Base-by-base conservation (phyloP, 176 grass and related monocot species). In the Echinochloa phyllopogon region DNA sequence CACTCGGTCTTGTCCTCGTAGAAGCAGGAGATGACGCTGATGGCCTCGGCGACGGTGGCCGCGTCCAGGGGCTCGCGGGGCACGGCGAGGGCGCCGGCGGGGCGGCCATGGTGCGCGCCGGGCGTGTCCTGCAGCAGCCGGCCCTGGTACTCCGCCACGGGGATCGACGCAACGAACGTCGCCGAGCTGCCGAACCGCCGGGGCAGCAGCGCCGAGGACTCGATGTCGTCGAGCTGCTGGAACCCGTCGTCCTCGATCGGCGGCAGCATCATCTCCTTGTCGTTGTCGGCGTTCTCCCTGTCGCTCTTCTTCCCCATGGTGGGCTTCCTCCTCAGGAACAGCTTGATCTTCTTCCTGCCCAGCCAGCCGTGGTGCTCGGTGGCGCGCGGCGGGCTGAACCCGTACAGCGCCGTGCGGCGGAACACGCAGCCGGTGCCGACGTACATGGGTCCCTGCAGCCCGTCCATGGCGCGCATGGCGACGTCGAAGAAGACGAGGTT, bases 401-500 rank as follows among this genome's bases (percentile, higher is more conserved):
- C 96, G 12, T 98, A 98, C 2, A 98, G 91, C 3, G 96, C 96
- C 38, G 96, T 99, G 76, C 96, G 78, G 58, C 96, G 91, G 55
- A 99, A 99, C 10, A 99, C 82, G 77, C 96, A 99, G 0, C 96
- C 96, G 4, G 96, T 99, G 48, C 93, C 96, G 15, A 99, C 96
- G 38, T 99, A 99, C 96, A 99, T 92, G 13, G 93, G 93, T 0
- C 96, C 96, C 69, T 99, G 96, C 6, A 98, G 48, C 6, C 96
- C 96, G 37, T 98, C 96, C 96, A 98, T 98, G 85, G 96, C 91
- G 41, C 96, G 87, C 96, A 98, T 95, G 39, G 89, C 88, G 1
- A 95, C 96, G 33, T 98, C 96, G 10, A 98, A 95, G 83, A 98
- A 98, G 29, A 98, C 96, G 45, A 98, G 75, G 72, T 99, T 99